phyloP scores from a whole-genome alignment of 2,329 filamentous ascomycete species.

The Magnaporthiopsis incrustans region DNA sequence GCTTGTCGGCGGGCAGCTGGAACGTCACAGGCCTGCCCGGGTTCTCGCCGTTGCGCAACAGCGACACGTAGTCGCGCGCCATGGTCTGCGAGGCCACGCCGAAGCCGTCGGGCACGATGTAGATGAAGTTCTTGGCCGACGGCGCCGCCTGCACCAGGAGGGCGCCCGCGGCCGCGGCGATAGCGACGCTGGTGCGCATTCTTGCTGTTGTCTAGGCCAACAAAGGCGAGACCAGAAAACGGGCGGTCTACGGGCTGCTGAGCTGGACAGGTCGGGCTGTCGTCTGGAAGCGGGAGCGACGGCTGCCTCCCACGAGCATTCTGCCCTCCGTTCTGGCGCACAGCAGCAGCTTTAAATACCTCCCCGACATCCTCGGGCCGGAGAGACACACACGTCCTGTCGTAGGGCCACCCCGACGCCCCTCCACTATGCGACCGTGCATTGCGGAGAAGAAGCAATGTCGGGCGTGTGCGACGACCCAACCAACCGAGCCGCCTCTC shows the following conservation, averaged over 20 bases:
- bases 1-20: constrained; percentile 15
- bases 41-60: constrained; percentile 16
- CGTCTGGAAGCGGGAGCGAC: background rate
- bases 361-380: background rate
- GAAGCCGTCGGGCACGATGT: constrained; percentile 24
- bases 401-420: background rate
- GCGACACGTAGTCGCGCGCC: constrained; percentile 18
- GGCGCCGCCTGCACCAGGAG: constrained; percentile 1
- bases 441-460: background rate
- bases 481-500: too few species aligned
- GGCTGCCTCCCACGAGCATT: background rate
- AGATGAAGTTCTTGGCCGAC: constrained; percentile 23
- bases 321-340: background rate
- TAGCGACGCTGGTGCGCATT: constrained; percentile 1
- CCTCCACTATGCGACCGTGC: background rate
- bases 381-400: background rate
- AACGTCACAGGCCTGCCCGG: constrained; percentile 10
- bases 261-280: background rate
- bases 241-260: background rate
- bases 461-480: background rate
- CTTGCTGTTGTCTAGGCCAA: background rate
- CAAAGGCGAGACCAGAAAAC: too few species aligned
- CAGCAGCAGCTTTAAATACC: background rate
- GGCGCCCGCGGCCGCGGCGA: background rate
- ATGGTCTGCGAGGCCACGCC: constrained; percentile 22